Evolutionary conservation across 2,329 filamentous ascomycete genomes (phyloP), one percentile per base, ranked within the genome.

Genomic region (Ophiostoma tasmaniense): DNA sequence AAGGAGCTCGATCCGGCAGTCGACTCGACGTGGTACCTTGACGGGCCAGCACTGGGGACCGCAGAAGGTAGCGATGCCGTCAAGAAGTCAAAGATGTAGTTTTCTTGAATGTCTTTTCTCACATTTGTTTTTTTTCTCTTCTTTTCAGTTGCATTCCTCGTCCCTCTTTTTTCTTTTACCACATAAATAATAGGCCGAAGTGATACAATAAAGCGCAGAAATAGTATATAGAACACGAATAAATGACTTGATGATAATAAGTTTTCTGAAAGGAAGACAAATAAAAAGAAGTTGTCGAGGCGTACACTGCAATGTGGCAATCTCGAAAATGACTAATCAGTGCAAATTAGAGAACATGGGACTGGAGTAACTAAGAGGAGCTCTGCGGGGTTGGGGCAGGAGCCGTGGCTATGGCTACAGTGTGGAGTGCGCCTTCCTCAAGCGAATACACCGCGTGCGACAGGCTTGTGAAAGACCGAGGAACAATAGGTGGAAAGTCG

Each of bases 1-100:
- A 79, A 77, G 72, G 83, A 85, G 76, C 70, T 80, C 11, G 79
- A 67, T 13, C 66, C 66, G 14, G 20, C 50, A 8, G n/a, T 28
- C 45, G 66, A 67, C 33, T 42, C 66, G 35, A 67, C 66, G 6
- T 67, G 66, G 66, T 67, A 67, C 14, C 66, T 67, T n/a, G 66
- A 66, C 42, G 39, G 39, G 17, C 64, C 64, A 2, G 64, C 39
- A 28, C 39, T 66, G 22, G 42, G 64, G 2, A 65, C 64, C 20
- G 64, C 20, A 6, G 62, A 42, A 14, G 14, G 20, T 10, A 25
- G n/a, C 5, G 30, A 20, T n/a, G 59, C 14, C n/a, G 35, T 37
- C 20, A 22, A 39, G 0, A 64, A 25, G 62, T 22, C n/a, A 14
- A 39, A 17, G 35, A 5, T 11, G 62, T 28, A 42, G 33, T 22